Evolutionary conservation across 352 stramenopile species (phyloP), one percentile per base, ranked within the genome.

Genomic region (Halophytophthora batemanensis): DNA sequence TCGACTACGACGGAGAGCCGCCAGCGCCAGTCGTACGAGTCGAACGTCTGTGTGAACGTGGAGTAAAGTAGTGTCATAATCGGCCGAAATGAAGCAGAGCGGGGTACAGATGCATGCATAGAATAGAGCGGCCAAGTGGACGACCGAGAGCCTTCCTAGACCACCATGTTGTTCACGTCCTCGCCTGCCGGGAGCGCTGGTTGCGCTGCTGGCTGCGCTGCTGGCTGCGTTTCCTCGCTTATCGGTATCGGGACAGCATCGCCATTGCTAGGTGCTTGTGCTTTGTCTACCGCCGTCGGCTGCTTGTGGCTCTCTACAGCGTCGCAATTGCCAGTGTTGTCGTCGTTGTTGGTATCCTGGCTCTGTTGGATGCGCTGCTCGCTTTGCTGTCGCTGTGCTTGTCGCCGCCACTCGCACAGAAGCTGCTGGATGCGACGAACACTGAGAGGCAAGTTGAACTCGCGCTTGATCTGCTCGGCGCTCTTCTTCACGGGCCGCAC

Each of bases 371-470:
- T 56, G 49, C 74, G 53, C 51, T 77, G 71, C 25, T 55, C 39
- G 40, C 15, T 17, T 13, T 38, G 33, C 33, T 38, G 33, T 64
- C 66, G 56, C 34, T 66, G 62, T 17, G 68, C 60, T 18, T 65
- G 50, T 12, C 53, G 56, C 2, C 71, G 68, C 71, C 71, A 82
- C 34, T 76, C 62, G n/a, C 61, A 78, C 15, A 82, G 69, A 36
- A 82, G 40, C 38, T 82, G 71, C 69, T 82, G 71, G 21, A 82
- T 70, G 50, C 71, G 71, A n/a, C 71, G 71, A 28, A 65, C 72
- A 36, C 71, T 82, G 47, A 82, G 50, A 35, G 71, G 69, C 53
- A 82, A 55, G 22, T 64, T 61, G 46, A 82, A 76, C 59, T 79
- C 68, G 10, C 59, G 54, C 37, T 61, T 63, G 56, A 82, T 74